Conservation (phyloP, 495 filamentous ascomycete genomes). For the Aspergillus bertholletiae region DNA sequence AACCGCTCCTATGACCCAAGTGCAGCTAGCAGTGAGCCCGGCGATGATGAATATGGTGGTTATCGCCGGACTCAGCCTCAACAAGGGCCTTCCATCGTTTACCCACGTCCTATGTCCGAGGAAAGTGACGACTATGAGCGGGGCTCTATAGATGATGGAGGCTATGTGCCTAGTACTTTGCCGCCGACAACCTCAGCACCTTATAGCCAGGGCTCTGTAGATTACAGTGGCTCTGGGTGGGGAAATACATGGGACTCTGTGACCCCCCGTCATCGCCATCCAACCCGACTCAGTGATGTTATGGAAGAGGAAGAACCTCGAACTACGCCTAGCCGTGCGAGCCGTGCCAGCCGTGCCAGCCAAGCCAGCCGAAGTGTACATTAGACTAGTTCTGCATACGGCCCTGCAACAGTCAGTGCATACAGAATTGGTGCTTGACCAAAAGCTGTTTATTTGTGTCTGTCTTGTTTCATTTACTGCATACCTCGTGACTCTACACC, state of each 20-base stretch:
- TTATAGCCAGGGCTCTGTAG: slow-evolving; percentile 31
- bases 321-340: slow-evolving; percentile 56
- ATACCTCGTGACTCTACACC: slow-evolving; percentile 1
- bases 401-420: slow-evolving; percentile 15
- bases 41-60: slow-evolving; percentile 56
- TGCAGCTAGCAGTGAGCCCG: slow-evolving; percentile 46
- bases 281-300: slow-evolving; percentile 90
- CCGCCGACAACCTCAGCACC: slow-evolving; percentile 27
- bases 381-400: slow-evolving; percentile 13
- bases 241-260: slow-evolving; percentile 70
- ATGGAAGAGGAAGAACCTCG: slow-evolving; percentile 66
- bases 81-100: slow-evolving; percentile 35
- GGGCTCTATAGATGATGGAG: slow-evolving; percentile 35
- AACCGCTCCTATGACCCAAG: slow-evolving; percentile 50
- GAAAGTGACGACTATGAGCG: slow-evolving; percentile 56
- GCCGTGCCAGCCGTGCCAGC: slow-evolving; percentile 34
- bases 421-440: slow-evolving; percentile 7
- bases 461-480: slow-evolving; percentile 5
- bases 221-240: slow-evolving; percentile 64
- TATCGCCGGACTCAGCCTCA: slow-evolving; percentile 42
- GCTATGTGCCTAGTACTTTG: slow-evolving; percentile 38
- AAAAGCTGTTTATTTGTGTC: slow-evolving; percentile 2
- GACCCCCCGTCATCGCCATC: slow-evolving; percentile 88
- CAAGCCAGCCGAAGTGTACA: slow-evolving; percentile 29
- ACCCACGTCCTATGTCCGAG: slow-evolving; percentile 36